Conservation (phyloP, 179 eudicot species). For the Silene coronaria region DNA sequence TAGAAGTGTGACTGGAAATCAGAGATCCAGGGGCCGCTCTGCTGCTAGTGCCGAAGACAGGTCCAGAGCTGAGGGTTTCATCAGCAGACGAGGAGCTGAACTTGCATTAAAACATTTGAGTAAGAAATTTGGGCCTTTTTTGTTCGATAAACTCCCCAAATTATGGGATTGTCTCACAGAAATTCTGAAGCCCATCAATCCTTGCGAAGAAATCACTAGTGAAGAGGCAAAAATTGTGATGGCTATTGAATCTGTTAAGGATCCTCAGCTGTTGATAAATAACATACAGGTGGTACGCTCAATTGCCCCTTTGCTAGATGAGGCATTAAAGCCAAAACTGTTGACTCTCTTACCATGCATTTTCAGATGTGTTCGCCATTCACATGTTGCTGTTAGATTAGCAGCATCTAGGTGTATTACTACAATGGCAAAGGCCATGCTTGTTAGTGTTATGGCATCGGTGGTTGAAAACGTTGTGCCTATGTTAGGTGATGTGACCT, state of each 20-base stretch:
- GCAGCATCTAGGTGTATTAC: slow-evolving; percentile 94
- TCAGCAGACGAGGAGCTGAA: slow-evolving; percentile 93
- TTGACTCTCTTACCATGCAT: slow-evolving; percentile 92
- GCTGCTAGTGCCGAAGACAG: slow-evolving; percentile 66
- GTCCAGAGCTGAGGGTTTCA: slow-evolving; percentile 76
- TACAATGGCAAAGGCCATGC: slow-evolving; percentile 91
- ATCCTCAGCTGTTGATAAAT: slow-evolving; percentile 87
- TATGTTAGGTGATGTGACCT: slow-evolving; percentile 80
- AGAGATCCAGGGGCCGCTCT: slow-evolving; percentile 59
- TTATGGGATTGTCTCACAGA: slow-evolving; percentile 97
- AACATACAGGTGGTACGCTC: slow-evolving; percentile 95
- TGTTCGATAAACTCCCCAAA: slow-evolving; percentile 88
- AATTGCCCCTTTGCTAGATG: slow-evolving; percentile 74
- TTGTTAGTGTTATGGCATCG: slow-evolving; percentile 65
- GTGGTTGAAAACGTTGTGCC: slow-evolving; percentile 84
- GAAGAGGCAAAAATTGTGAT: slow-evolving; percentile 42
- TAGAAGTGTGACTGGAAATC: slow-evolving; percentile 41
- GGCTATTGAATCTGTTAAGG: slow-evolving; percentile 55
- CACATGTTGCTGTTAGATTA: slow-evolving; percentile 90
- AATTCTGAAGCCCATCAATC: slow-evolving; percentile 64
- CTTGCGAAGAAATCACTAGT: slow-evolving; percentile 31
- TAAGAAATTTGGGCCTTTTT: slow-evolving; percentile 61
- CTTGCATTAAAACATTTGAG: slow-evolving; percentile 88
- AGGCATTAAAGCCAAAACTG: slow-evolving; percentile 55
- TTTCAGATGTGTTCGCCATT: slow-evolving; percentile 81